Evolutionary conservation across 2,329 filamentous ascomycete genomes (phyloP).

Genomic region (Arthrobotrys sinensis): DNA sequence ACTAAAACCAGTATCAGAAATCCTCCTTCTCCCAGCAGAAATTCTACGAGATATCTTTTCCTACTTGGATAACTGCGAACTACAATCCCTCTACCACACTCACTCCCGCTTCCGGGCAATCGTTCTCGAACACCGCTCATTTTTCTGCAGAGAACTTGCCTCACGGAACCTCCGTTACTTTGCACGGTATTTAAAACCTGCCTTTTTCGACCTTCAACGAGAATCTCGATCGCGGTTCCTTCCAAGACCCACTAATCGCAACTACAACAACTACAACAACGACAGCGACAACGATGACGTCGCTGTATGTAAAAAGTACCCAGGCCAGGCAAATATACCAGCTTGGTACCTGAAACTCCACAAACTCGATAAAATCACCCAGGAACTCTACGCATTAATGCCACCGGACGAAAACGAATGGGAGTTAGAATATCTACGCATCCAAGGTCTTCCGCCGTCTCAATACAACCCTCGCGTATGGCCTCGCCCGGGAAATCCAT

Average conservation of each 20-base stretch:
- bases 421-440: conserved; percentile 47
- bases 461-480: conserved; percentile 51
- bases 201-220: conserved; percentile 47
- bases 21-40: conserved; percentile 52
- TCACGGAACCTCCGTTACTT: conserved; percentile 48
- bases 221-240: conserved; percentile 39
- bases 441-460: conserved; percentile 49
- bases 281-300: neutral
- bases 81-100: conserved; percentile 42
- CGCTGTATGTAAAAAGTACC: neutral
- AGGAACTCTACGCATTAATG: conserved; percentile 47
- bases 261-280: neutral
- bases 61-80: conserved; percentile 33
- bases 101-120: conserved; percentile 48
- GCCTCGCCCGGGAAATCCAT: conserved; percentile 49
- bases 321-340: conserved; percentile 33
- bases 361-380: conserved; percentile 43
- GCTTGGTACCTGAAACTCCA: conserved; percentile 44
- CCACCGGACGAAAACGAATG: conserved; percentile 51
- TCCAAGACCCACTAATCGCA: too few species aligned
- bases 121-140: conserved; percentile 48
- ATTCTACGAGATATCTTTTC: conserved; percentile 53
- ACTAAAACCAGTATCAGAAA: conserved; percentile 1
- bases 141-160: conserved; percentile 48
- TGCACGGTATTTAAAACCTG: conserved; percentile 43